Evolutionary conservation across 805 yeast genomes (phyloP).

Genomic region (Yueomyces sinensis): DNA sequence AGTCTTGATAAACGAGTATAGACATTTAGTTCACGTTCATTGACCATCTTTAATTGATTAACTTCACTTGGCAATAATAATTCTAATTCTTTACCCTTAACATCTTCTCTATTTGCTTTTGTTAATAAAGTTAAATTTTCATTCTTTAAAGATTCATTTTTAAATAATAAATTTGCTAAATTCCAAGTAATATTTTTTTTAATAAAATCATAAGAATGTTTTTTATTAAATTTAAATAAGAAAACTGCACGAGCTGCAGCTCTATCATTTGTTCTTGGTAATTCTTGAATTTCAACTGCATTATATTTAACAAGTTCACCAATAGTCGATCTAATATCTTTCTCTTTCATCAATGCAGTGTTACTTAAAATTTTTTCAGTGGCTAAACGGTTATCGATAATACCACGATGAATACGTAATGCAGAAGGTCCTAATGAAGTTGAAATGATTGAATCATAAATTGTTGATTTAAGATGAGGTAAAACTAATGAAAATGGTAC

Average conservation of each 20-base stretch:
- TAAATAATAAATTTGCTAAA: slow-evolving; percentile 33
- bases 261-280: slow-evolving; percentile 83
- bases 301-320: slow-evolving; percentile 55
- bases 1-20: slow-evolving; percentile 44
- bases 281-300: slow-evolving; percentile 79
- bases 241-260: slow-evolving; percentile 83
- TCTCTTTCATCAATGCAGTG: slow-evolving; percentile 63
- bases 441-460: slow-evolving; percentile 44
- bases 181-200: slow-evolving; percentile 35
- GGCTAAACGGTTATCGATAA: slow-evolving; percentile 53
- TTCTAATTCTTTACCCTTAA: slow-evolving; percentile 67
- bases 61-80: slow-evolving; percentile 64
- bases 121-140: slow-evolving; percentile 56
- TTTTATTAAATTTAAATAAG: slow-evolving; percentile 60
- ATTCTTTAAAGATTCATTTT: slow-evolving; percentile 40
- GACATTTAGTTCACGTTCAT: slow-evolving; percentile 40
- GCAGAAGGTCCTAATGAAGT: slow-evolving; percentile 54
- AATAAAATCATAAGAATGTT: slow-evolving; percentile 34
- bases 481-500: slow-evolving; percentile 47
- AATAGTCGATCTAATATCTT: slow-evolving; percentile 59
- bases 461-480: slow-evolving; percentile 32
- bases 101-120: slow-evolving; percentile 84
- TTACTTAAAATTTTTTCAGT: slow-evolving; percentile 79
- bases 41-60: slow-evolving; percentile 50
- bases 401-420: slow-evolving; percentile 63